Percentiles rank a stretch among this genome's conserved stretches.
Conservation (phyloP, 1,139 yeast genomes). For the Saccharomyces pastorianus region DNA sequence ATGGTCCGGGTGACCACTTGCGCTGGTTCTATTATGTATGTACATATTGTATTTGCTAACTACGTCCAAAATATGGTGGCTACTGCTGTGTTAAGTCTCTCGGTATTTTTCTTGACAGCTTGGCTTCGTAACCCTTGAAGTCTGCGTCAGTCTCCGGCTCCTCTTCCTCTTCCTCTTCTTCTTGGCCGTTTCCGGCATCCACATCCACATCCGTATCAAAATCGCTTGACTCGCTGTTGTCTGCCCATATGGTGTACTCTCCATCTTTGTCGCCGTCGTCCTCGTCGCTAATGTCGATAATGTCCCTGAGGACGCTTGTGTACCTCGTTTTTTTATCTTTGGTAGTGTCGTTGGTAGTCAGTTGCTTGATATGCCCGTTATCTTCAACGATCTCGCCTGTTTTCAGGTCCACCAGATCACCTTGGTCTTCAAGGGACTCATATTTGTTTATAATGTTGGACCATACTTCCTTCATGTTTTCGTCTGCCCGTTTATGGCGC, state of each 20-base stretch:
- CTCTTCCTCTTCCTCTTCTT: conserved; percentile 2
- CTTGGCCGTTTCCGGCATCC: conserved; percentile 1
- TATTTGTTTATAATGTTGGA: conserved; percentile 47
- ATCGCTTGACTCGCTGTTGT: conserved; percentile 7
- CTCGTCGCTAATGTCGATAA: conserved; percentile 12
- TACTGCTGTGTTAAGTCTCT: neutral
- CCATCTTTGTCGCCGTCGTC: conserved; percentile 5
- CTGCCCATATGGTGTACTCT: conserved; percentile 10
- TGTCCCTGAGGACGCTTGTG: conserved; percentile 18
- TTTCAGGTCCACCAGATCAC: conserved; percentile 56
- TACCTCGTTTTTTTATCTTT: conserved; percentile 10
- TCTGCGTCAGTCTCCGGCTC: conserved; percentile 1
- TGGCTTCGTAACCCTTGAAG: conserved; percentile 2
- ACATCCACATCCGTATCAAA: neutral
- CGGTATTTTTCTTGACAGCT: neutral
- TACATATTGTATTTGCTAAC: neutral
- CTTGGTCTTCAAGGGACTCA: conserved; percentile 46
- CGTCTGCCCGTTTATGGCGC: conserved; percentile 33
- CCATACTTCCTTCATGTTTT: conserved; percentile 40
- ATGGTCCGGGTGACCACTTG: neutral
- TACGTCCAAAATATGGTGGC: neutral
- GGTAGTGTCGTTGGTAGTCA: conserved; percentile 7
- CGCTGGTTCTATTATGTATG: neutral
- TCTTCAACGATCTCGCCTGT: conserved; percentile 55
- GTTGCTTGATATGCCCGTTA: conserved; percentile 49